Percentiles rank a stretch among this genome's conserved stretches.
Evolutionary conservation across 192 early-diverging fungal genomes (phyloP).

Genomic region (Mortierella hygrophila): DNA sequence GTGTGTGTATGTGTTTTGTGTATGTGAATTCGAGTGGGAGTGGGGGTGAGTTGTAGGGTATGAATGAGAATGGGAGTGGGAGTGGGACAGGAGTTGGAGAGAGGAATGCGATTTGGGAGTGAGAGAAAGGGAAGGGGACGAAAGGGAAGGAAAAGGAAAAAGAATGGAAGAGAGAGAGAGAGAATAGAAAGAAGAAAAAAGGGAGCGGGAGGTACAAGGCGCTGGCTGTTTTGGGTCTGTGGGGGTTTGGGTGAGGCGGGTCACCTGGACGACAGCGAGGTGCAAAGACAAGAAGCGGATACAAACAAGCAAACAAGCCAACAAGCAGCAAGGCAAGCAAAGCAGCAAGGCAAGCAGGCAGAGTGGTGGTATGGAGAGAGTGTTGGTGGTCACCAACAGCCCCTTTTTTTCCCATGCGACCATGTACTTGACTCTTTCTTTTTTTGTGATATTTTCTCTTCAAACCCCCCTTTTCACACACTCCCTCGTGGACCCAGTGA

Average conservation of each 20-base stretch:
- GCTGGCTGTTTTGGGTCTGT: too few species aligned
- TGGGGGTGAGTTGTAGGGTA: not conserved
- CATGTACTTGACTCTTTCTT: not conserved
- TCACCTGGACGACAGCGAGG: too few species aligned
- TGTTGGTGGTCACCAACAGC: not conserved
- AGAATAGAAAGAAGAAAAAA: too few species aligned
- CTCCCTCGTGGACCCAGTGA: too few species aligned
- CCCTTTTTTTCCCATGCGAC: slow-evolving; percentile 5
- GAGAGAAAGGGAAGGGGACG: not conserved
- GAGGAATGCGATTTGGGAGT: not conserved
- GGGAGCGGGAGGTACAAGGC: too few species aligned
- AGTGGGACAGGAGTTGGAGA: not conserved
- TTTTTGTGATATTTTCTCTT: not conserved
- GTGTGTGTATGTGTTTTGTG: not conserved
- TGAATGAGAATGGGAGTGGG: not conserved
- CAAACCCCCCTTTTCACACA: not conserved
- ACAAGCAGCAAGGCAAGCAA: not conserved
- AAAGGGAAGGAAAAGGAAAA: not conserved
- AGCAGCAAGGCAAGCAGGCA: not conserved
- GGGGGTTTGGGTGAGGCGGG: too few species aligned
- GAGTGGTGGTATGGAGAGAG: not conserved
- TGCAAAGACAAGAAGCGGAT: too few species aligned
- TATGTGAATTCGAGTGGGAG: not conserved
- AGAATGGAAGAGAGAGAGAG: too few species aligned
- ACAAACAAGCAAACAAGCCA: not conserved